These are phyloP conservation scores for Astrephomene gubernaculifera DNA, from an alignment of 139 green algal genomes.

Conservation along the genomic window DNA sequence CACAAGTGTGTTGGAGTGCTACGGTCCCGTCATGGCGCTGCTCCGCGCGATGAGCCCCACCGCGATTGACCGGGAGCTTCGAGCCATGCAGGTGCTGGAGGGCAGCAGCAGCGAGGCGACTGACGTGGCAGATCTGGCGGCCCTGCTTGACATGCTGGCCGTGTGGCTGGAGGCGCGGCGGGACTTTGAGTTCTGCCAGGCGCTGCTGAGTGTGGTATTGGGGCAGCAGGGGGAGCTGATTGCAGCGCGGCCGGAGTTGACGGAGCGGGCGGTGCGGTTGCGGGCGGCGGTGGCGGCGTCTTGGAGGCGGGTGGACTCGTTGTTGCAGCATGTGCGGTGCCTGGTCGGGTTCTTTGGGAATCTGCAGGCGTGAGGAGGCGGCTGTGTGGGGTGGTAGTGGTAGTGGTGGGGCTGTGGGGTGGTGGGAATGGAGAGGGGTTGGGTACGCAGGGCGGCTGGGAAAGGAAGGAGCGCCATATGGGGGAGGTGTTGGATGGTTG, in stretches of 20 bases:
- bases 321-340: constrained; percentile 79
- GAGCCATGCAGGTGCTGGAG: constrained; percentile 70
- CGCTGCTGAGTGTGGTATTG: constrained; percentile 1
- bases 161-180: constrained; percentile 7
- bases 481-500: too few species aligned
- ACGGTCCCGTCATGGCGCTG: constrained; percentile 57
- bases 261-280: constrained; percentile 46
- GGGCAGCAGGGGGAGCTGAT: constrained; percentile 77
- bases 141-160: constrained; percentile 77
- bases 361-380: too few species aligned
- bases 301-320: constrained; percentile 77
- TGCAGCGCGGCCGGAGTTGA: constrained; percentile 59
- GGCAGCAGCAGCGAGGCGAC: constrained; percentile 6
- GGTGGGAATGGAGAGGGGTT: too few species aligned
- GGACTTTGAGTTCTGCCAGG: constrained; percentile 87
- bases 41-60: constrained; percentile 65
- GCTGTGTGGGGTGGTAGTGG: too few species aligned
- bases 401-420: too few species aligned
- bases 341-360: constrained; percentile 83
- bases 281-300: constrained; percentile 48
- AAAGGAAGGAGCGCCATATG: too few species aligned
- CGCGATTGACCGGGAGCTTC: constrained; percentile 81
- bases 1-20: constrained; percentile 49
- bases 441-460: too few species aligned
- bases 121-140: constrained; percentile 65